These are phyloP conservation scores for Parachlorella kessleri DNA, from an alignment of 139 green algal species.

Conservation along the genomic window DNA sequence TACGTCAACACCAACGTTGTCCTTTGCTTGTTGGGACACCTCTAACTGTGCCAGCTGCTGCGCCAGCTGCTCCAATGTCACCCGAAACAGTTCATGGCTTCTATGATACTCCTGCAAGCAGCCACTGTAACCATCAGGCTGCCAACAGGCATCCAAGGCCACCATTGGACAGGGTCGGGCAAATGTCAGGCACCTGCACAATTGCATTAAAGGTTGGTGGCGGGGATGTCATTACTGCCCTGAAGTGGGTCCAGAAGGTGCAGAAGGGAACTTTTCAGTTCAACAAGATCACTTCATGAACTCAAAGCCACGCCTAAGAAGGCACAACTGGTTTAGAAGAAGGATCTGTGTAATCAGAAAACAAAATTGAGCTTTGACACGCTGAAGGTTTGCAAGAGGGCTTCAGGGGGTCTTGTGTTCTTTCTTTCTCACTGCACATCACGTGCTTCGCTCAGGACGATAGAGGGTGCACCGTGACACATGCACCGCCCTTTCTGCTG, in stretches of 20 bases:
- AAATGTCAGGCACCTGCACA: not conserved
- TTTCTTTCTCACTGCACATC: too few relatives aligned
- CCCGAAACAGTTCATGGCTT: constrained; percentile 15
- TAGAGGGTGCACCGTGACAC: not conserved
- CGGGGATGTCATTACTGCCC: not conserved
- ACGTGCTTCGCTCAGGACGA: not conserved
- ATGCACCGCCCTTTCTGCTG: not conserved
- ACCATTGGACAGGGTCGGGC: not conserved
- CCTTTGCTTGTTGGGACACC: not conserved
- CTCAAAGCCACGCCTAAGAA: too few relatives aligned
- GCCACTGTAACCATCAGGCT: too few relatives aligned
- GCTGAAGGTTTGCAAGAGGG: too few relatives aligned
- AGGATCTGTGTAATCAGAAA: too few relatives aligned
- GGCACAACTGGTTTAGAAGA: too few relatives aligned
- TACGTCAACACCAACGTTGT: too few relatives aligned
- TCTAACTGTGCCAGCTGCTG: constrained; percentile 19
- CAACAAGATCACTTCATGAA: too few relatives aligned
- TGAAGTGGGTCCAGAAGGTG: not conserved
- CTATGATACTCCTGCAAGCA: constrained; percentile 19
- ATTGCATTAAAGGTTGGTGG: not conserved
- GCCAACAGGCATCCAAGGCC: not conserved
- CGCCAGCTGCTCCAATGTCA: constrained; percentile 26
- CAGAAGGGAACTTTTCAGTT: too few relatives aligned
- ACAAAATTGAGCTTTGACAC: too few relatives aligned
- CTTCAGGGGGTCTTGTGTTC: too few relatives aligned